Percentiles rank a stretch among this genome's conserved stretches.
Conservation (phyloP, 345 rosid genomes). For the Alliaria petiolata region DNA sequence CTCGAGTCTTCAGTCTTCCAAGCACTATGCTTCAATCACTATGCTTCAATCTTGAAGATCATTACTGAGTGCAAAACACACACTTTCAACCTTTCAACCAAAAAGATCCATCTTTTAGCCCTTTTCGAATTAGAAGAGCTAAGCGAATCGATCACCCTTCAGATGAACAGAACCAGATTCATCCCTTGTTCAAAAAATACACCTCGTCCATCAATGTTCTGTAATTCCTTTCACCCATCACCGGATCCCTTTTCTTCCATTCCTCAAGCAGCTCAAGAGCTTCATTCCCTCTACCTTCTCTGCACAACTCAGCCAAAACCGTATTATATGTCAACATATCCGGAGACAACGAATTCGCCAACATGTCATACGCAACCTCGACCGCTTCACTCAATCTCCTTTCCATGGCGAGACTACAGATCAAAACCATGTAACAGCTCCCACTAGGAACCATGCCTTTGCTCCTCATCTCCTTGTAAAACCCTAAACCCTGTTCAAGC, state of each 20-base stretch:
- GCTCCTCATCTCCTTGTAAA: conserved; percentile 70
- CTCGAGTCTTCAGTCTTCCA: neutral
- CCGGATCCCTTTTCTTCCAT: conserved; percentile 58
- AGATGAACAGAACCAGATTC: neutral
- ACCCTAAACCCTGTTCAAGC: conserved; percentile 58
- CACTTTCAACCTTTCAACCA: neutral
- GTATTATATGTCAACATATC: conserved; percentile 83
- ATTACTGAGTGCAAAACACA: neutral
- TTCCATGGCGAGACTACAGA: conserved; percentile 73
- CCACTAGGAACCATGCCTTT: conserved; percentile 58
- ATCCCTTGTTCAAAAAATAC: conserved; percentile 42
- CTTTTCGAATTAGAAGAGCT: neutral
- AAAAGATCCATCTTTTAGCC: neutral
- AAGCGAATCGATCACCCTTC: neutral
- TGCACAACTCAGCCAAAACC: conserved; percentile 66
- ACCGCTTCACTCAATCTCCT: conserved; percentile 49
- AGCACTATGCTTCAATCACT: too few relatives aligned
- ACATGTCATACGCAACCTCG: conserved; percentile 57
- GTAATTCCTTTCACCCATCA: conserved; percentile 70
- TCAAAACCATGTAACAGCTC: conserved; percentile 67
- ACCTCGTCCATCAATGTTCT: conserved; percentile 51
- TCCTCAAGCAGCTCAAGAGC: conserved; percentile 77
- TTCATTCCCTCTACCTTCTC: conserved; percentile 57
- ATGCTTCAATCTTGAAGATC: neutral
- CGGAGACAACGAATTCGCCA: conserved; percentile 55